Evolutionary conservation across 768 basidiomycete species (phyloP), one percentile per base, ranked within the genome.

Genomic region (Serendipita vermifera): DNA sequence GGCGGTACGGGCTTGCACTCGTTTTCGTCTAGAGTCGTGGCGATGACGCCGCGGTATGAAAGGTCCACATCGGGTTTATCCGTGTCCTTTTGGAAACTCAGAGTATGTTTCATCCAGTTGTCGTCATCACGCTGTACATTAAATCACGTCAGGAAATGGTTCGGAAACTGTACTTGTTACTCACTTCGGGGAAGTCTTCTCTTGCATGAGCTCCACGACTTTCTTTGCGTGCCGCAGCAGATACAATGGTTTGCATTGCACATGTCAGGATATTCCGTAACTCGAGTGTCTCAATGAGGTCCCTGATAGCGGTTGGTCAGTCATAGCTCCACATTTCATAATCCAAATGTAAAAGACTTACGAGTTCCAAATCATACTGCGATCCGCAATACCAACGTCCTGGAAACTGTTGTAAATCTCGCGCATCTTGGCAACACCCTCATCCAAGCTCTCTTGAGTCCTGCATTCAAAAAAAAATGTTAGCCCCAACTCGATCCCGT

Each of bases 301-400:
- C 96, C 62, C 90, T 93, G 62, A 2, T 58, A 59, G 22, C 38
- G n/a, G 9, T 7, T 11, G n/a, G 6, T 22, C 22, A 54, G 51
- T 15, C 13, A 22, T n/a, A n/a, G n/a, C n/a, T n/a, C n/a, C n/a
- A n/a, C n/a, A n/a, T 36, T 9, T 36, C 35, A 36, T 9, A 36
- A n/a, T 9, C 35, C 35, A 36, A 9, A 20, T n/a, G n/a, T 13
- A 54, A 14, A 9, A 38, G 31, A 71, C 89, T 60, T 65, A 94
- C 92, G 90, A 89, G 74, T 98, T 97, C 96, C 94, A 99, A 70
- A 98, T 96, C 93, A 98, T 88, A 71, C 88, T 90, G 66, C 96
- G 79, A 70, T 98, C 96, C 75, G 96, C 92, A 75, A 96, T 88
- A 55, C 93, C 88, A 61, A 99, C 87, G 39, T 94, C 78, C 62